These are phyloP conservation scores for Paecilomyces sp. DNA, from an alignment of 2,329 filamentous ascomycete genomes.

Conservation along the genomic window DNA sequence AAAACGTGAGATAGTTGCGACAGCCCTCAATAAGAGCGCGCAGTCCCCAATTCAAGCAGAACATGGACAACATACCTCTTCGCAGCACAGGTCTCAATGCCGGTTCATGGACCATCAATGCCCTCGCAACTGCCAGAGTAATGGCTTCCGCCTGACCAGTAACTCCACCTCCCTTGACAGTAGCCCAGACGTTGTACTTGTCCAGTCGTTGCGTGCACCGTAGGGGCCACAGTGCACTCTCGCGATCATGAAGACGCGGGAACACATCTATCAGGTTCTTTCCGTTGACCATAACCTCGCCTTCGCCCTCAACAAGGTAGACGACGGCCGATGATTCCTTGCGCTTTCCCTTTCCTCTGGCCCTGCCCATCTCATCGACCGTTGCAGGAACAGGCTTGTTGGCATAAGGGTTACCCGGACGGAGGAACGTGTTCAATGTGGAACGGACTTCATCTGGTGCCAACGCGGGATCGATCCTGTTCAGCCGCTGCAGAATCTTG, in stretches of 20 bases:
- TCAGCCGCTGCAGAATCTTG: constrained; percentile 67
- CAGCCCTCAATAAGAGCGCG: neutral
- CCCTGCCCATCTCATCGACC: constrained; percentile 70
- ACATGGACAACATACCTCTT: constrained; percentile 61
- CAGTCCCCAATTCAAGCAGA: neutral
- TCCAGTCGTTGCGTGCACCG: constrained; percentile 75
- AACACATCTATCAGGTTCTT: constrained; percentile 78
- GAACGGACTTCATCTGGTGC: constrained; percentile 62
- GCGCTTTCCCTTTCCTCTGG: constrained; percentile 73
- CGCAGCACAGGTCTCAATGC: constrained; percentile 79
- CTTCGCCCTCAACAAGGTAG: constrained; percentile 85
- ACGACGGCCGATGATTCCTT: constrained; percentile 82
- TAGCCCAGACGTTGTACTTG: constrained; percentile 94
- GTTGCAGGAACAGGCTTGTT: constrained; percentile 54
- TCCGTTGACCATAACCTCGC: constrained; percentile 84
- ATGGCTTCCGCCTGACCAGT: constrained; percentile 95
- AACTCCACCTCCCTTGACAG: constrained; percentile 76
- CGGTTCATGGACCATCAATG: constrained; percentile 84
- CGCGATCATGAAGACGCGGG: constrained; percentile 81
- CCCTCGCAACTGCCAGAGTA: constrained; percentile 82
- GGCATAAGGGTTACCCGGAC: constrained; percentile 64
- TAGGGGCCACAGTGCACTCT: constrained; percentile 88
- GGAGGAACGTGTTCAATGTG: constrained; percentile 63
- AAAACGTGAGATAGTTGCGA: neutral
- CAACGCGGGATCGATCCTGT: constrained; percentile 74